phyloP scores from a whole-genome alignment of 768 basidiomycete species.

The Ramaria rubella region DNA sequence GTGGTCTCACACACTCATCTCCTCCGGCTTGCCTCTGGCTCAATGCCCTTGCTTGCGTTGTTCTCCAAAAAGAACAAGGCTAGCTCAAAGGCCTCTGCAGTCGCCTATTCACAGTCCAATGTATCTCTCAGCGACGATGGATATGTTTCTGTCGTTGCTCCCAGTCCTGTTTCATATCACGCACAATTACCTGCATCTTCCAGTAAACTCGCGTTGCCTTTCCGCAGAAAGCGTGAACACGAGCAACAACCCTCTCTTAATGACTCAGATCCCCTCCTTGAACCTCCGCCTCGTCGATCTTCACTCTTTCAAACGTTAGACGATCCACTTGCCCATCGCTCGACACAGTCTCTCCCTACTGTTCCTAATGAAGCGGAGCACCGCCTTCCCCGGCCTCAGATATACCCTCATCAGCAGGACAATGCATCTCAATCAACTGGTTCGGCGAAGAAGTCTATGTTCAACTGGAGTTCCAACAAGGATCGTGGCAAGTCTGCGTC shows the following conservation, averaged over 20 bases:
- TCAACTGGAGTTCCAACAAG: constrained; percentile 37
- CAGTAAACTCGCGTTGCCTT: constrained; percentile 40
- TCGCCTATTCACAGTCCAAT: background rate
- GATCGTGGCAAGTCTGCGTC: constrained; percentile 35
- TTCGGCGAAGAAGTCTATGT: constrained; percentile 22
- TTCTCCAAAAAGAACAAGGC: constrained; percentile 6
- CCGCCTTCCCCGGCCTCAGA: constrained; percentile 11
- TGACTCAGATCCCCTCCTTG: background rate
- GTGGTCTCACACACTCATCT: background rate
- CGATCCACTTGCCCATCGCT: constrained; percentile 39
- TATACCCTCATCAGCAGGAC: constrained; percentile 7
- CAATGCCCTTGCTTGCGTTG: constrained; percentile 5
- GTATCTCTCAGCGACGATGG: constrained; percentile 2
- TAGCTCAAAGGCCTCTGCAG: background rate
- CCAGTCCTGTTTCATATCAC: background rate
- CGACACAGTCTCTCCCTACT: constrained; percentile 60
- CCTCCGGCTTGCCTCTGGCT: too few species aligned
- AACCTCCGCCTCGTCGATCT: constrained; percentile 56
- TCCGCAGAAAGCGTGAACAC: constrained; percentile 29
- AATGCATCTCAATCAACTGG: constrained; percentile 10
- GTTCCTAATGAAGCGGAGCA: constrained; percentile 35
- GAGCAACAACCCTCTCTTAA: background rate
- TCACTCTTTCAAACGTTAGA: constrained; percentile 57
- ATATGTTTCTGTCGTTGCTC: constrained; percentile 3
- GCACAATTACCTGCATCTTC: constrained; percentile 26